Percentiles rank a stretch among this genome's conserved stretches.
Evolutionary conservation across 2,329 filamentous ascomycete species (phyloP).

Genomic region (Fusarium paranaense): DNA sequence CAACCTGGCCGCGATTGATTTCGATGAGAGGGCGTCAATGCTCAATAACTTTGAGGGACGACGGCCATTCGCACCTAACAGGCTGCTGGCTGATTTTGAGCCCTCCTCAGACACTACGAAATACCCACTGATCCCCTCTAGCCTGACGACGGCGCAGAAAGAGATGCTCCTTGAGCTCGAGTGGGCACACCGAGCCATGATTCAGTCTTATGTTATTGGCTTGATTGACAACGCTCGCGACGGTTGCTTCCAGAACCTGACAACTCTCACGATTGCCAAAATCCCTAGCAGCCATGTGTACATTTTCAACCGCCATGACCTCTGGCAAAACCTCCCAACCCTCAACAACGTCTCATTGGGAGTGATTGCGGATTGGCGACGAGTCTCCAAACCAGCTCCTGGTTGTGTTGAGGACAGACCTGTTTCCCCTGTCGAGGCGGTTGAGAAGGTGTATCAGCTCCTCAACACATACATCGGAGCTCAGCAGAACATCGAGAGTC

Average conservation of each 20-base stretch:
- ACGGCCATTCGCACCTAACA: constrained; percentile 5
- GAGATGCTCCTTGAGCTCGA: constrained; percentile 76
- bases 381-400: constrained; percentile 63
- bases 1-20: constrained; percentile 45
- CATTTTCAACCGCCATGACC: constrained; percentile 65
- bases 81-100: constrained; percentile 31
- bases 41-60: constrained; percentile 29
- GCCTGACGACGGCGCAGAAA: constrained; percentile 71
- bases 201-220: constrained; percentile 75
- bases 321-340: constrained; percentile 70
- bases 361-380: constrained; percentile 75
- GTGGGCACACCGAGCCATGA: constrained; percentile 76
- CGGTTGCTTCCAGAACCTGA: constrained; percentile 63
- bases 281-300: constrained; percentile 71
- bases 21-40: constrained; percentile 47
- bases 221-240: constrained; percentile 68
- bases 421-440: constrained; percentile 64
- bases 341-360: constrained; percentile 67
- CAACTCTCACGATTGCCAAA: constrained; percentile 71
- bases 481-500: constrained; percentile 63
- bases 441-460: constrained; percentile 63
- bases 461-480: constrained; percentile 62
- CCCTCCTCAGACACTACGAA: constrained; percentile 41
- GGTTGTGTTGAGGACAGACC: constrained; percentile 61
- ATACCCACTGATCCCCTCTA: constrained; percentile 61